phyloP scores from a whole-genome alignment of 805 yeast species.

The Ogataea saltuana region DNA sequence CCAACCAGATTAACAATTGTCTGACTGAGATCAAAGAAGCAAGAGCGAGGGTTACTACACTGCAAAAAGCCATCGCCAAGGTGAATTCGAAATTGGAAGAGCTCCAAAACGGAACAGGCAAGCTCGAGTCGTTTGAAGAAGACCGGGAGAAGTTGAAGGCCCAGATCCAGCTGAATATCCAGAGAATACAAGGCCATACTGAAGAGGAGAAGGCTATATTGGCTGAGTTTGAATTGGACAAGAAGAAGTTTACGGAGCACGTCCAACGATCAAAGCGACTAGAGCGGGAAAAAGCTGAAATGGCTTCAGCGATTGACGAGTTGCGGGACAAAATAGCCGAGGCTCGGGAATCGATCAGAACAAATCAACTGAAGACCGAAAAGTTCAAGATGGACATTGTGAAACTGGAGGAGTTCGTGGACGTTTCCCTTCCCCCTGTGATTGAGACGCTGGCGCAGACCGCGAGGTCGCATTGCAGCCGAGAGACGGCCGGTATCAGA shows the following conservation, averaged over 20 bases:
- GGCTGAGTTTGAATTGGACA: slow-evolving; percentile 16
- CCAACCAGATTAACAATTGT: slow-evolving; percentile 5
- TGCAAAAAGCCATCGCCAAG: slow-evolving; percentile 33
- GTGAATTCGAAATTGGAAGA: slow-evolving; percentile 44
- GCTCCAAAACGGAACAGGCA: slow-evolving; percentile 44
- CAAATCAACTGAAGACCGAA: slow-evolving; percentile 21
- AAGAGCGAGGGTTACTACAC: slow-evolving; percentile 17
- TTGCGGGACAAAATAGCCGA: slow-evolving; percentile 28
- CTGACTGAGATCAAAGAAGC: slow-evolving; percentile 17
- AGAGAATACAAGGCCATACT: slow-evolving; percentile 23
- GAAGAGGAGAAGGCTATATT: slow-evolving; percentile 18
- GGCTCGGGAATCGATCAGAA: slow-evolving; percentile 13
- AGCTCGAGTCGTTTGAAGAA: slow-evolving; percentile 35
- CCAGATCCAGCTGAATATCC: slow-evolving; percentile 30
- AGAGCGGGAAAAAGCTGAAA: slow-evolving; percentile 12
- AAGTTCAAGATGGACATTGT: slow-evolving; percentile 26
- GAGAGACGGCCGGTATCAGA: slow-evolving; percentile 45
- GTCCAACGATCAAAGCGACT: slow-evolving; percentile 13
- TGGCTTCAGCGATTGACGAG: slow-evolving; percentile 20
- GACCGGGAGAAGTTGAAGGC: slow-evolving; percentile 35
- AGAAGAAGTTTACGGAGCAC: slow-evolving; percentile 13
- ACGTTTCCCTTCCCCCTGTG: slow-evolving; percentile 29
- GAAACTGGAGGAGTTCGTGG: slow-evolving; percentile 31
- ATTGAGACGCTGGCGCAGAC: slow-evolving; percentile 24
- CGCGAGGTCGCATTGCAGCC: slow-evolving; percentile 46